A percentile compares a stretch with the other conserved stretches of the same genome.
Conservation (phyloP, 495 filamentous ascomycete species). For the Aspergillus baeticus region DNA sequence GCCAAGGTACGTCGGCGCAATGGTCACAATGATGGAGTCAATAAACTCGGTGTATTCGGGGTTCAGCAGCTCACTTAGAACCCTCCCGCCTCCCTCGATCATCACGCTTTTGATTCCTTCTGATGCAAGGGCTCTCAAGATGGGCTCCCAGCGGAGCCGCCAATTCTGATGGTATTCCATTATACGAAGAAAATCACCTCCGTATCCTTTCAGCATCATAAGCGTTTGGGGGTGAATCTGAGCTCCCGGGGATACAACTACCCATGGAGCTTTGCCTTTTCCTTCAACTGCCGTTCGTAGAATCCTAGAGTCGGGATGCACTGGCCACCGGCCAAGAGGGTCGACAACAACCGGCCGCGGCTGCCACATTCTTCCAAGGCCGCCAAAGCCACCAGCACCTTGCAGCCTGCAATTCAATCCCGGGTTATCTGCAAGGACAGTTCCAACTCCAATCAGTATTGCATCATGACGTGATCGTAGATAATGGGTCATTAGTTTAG, state of each 20-base stretch:
- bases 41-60: slow-evolving; percentile 61
- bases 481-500: slow-evolving; percentile 90
- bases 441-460: slow-evolving; percentile 81
- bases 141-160: slow-evolving; percentile 58
- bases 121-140: slow-evolving; percentile 55
- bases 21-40: slow-evolving; percentile 73
- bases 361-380: slow-evolving; percentile 56
- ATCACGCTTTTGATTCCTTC: slow-evolving; percentile 76
- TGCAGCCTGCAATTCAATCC: slow-evolving; percentile 74
- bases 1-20: slow-evolving; percentile 83
- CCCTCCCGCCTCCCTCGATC: slow-evolving; percentile 80
- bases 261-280: slow-evolving; percentile 68
- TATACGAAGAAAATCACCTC: slow-evolving; percentile 49
- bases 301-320: slow-evolving; percentile 58
- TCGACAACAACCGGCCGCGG: slow-evolving; percentile 80
- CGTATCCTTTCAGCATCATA: slow-evolving; percentile 47
- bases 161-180: slow-evolving; percentile 49
- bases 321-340: slow-evolving; percentile 65
- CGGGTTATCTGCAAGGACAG: slow-evolving; percentile 81
- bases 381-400: slow-evolving; percentile 52
- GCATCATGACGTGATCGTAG: slow-evolving; percentile 79
- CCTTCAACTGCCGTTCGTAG: slow-evolving; percentile 62
- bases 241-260: slow-evolving; percentile 57
- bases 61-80: slow-evolving; percentile 73
- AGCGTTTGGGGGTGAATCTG: slow-evolving; percentile 45